These are phyloP conservation scores for Ganoderma multipileum DNA, from an alignment of 1,284 basidiomycete genomes.

Conservation along the genomic window DNA sequence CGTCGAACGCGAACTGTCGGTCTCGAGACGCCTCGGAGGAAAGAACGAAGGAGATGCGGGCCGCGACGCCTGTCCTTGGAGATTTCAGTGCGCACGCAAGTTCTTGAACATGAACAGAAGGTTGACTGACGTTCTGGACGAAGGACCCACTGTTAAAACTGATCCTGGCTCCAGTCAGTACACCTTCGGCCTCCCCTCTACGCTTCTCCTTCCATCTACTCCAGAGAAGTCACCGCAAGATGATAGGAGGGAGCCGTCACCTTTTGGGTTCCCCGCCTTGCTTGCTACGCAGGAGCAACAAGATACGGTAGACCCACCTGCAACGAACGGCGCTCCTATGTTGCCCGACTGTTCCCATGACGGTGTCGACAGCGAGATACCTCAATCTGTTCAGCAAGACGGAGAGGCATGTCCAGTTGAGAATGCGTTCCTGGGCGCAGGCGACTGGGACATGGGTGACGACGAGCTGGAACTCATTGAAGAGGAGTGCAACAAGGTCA, in stretches of 20 bases:
- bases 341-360: slow-evolving; percentile 10
- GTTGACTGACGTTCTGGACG: slow-evolving; percentile 11
- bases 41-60: background rate
- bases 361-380: background rate
- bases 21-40: background rate
- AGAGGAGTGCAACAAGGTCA: slow-evolving; percentile 34
- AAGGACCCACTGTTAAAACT: slow-evolving; percentile 17
- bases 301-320: background rate
- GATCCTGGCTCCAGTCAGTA: slow-evolving; percentile 1
- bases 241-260: slow-evolving; percentile 7
- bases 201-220: background rate
- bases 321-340: background rate
- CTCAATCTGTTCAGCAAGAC: too few species aligned
- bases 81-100: slow-evolving; percentile 21
- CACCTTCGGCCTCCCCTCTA: background rate
- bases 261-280: slow-evolving; percentile 20
- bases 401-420: background rate
- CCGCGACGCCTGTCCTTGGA: background rate
- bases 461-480: slow-evolving; percentile 55
- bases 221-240: background rate
- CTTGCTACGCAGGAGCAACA: slow-evolving; percentile 1
- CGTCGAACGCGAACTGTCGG: background rate
- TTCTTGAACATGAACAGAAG: background rate
- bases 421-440: slow-evolving; percentile 30
- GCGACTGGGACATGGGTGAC: slow-evolving; percentile 68